Evolutionary conservation across 805 yeast genomes (phyloP).

Genomic region (Yamadazyma scolyti): DNA sequence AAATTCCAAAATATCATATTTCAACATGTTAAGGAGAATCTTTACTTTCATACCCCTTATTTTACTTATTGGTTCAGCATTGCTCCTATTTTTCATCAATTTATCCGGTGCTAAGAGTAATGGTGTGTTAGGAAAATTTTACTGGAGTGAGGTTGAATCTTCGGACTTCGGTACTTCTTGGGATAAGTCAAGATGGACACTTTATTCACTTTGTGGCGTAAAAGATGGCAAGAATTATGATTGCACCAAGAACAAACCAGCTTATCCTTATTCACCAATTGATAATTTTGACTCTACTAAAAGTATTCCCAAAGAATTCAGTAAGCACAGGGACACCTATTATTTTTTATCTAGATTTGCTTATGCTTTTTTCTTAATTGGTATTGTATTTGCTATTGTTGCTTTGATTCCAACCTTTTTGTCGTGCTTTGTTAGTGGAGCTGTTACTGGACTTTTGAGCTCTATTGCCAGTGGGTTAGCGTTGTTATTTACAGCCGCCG

Average conservation of each 20-base stretch:
- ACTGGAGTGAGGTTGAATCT: slow-evolving; percentile 22
- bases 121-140: slow-evolving; percentile 18
- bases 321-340: slow-evolving; percentile 46
- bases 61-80: slow-evolving; percentile 18
- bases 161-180: slow-evolving; percentile 11
- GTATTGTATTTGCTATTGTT: slow-evolving; percentile 52
- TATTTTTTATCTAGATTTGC: slow-evolving; percentile 64
- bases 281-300: slow-evolving; percentile 19
- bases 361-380: slow-evolving; percentile 58
- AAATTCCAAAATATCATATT: neutral
- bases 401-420: slow-evolving; percentile 42
- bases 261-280: slow-evolving; percentile 29
- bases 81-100: slow-evolving; percentile 22
- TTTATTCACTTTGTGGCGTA: slow-evolving; percentile 22
- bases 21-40: slow-evolving; percentile 15
- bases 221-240: slow-evolving; percentile 13
- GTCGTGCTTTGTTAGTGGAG: slow-evolving; percentile 11
- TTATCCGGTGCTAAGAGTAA: slow-evolving; percentile 22
- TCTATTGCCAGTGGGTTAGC: slow-evolving; percentile 18
- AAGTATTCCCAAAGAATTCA: slow-evolving; percentile 50
- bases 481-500: slow-evolving; percentile 39
- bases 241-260: slow-evolving; percentile 19
- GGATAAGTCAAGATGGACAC: slow-evolving; percentile 23
- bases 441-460: slow-evolving; percentile 10
- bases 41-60: slow-evolving; percentile 21